Evolutionary conservation across 1,139 yeast species (phyloP), one percentile per base, ranked within the genome.

Genomic region (Lodderomyces margitis): DNA sequence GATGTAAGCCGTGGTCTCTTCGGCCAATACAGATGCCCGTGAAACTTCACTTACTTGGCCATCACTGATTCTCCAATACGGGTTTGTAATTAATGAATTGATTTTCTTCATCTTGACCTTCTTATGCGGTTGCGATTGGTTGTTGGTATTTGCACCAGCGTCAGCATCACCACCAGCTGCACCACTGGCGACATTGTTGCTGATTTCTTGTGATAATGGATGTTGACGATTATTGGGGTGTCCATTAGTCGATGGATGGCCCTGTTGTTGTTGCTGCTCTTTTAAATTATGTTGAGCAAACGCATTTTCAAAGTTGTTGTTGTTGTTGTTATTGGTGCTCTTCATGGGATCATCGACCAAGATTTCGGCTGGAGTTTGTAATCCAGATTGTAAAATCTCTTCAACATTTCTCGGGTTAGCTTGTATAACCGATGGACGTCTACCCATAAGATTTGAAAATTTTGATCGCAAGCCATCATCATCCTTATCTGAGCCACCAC

Each of bases 1-100:
- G 83, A 91, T 78, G 61, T 91, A 91, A 2, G 81, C 96, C 16
- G 86, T 87, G 12, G 81, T 69, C 30, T 79, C 79, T 55, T 88
- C 96, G 44, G 68, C 68, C 42, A 87, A 64, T 1, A 88, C 87
- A 15, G 82, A 78, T 1, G 68, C 64, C 11, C 69, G 62, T n/a
- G 78, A 70, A 21, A 77, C 81, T 57, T 88, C 96, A 38, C 77
- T 65, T 3, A 85, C 78, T 32, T 68, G 70, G 2, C 87, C 73
- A 61, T 91, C 98, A 49, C 94, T 87, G 21, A 89, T 79, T 52
- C 87, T 75, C 98, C 98, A 91, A 68, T 80, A 91, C 14, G 91
- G 89, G 39, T 75, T 71, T 45, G 78, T 79, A 6, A 71, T 56
- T 19, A 75, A 63, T 11, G 81, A 72, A 8, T 80, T 75, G 9